Percentiles rank a stretch among this genome's conserved stretches.
Evolutionary conservation across 1,139 yeast species (phyloP).

Genomic region (Geotrichum australiense): DNA sequence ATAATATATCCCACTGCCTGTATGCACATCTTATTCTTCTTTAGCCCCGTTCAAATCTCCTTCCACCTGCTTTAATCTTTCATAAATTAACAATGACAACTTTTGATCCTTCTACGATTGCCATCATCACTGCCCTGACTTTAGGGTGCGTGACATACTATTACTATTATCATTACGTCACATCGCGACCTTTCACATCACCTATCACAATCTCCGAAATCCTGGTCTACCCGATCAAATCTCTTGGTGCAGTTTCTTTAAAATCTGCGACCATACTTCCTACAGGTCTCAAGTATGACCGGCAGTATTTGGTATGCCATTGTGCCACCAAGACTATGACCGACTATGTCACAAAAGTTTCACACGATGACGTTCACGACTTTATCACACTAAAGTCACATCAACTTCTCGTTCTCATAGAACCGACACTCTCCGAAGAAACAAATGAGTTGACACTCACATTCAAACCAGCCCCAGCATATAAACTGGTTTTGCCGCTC

Average conservation of each 20-base stretch:
- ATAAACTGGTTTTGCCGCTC: conserved; percentile 24
- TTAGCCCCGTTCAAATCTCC: too few species aligned
- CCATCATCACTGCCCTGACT: too few species aligned
- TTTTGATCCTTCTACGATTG: too few species aligned
- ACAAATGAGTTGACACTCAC: conserved; percentile 28
- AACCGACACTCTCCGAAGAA: conserved; percentile 26
- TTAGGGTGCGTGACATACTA: too few species aligned
- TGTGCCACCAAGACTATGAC: conserved; percentile 21
- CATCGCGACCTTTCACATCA: too few species aligned
- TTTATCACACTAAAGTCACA: conserved; percentile 35
- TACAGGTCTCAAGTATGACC: conserved; percentile 39
- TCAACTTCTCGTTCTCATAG: conserved; percentile 33
- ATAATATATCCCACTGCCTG: too few species aligned
- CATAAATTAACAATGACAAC: too few species aligned
- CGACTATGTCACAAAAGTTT: conserved; percentile 2
- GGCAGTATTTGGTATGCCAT: conserved; percentile 37
- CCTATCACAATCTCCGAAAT: too few species aligned
- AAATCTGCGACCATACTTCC: conserved; percentile 34
- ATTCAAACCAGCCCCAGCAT: conserved; percentile 24
- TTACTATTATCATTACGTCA: too few species aligned
- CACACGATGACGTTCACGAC: conserved; percentile 22
- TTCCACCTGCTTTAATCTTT: too few species aligned
- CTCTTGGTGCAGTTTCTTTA: conserved; percentile 36
- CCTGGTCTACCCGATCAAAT: conserved; percentile 39
- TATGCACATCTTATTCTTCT: too few species aligned